Base-by-base conservation (phyloP, 2,329 filamentous ascomycete genomes). In the Penicillium brasilianum region DNA sequence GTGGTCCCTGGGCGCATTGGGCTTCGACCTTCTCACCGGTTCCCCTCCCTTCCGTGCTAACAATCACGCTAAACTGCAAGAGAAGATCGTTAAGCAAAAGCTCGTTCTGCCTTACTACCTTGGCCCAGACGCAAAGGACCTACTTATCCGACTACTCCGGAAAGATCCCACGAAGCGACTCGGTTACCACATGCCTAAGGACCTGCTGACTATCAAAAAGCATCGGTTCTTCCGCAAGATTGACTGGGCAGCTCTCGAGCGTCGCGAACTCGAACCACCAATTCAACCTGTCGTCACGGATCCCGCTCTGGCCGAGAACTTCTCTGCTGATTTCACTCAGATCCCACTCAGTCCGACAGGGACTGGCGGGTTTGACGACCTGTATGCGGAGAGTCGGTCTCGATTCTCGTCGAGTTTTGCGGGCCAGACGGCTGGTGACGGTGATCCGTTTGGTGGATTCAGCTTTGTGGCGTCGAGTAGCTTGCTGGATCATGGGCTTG, bases 211-310 rank as follows among this genome's bases (percentile, higher is more conserved):
- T 0, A 90, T 99, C 80, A 96, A 96, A 83, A 88, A 89, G 65
- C 95, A 99, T 75, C 88, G 95, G 10, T 99, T 99, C 83, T 99
- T 99, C 85, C 88, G 91, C 73, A 95, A 92, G 81, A 96, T 99
- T 72, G 89, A 99, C 80, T 99, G 95, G 95, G 89, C 88, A 78
- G 90, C 88, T 70, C 85, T 99, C 14, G 92, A 90, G 64, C 87
- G 86, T 30, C 86, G 94, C 37, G 92, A 97, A 77, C 69, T 97
- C 50, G 89, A 91, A 69, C 91, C 95, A 0, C 95, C 95, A 0
- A 98, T 99, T 70, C 87, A 90, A 74, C 95, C 95, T 16, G 84
- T 98, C 71, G 94, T 99, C 72, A 98, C 95, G 0, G 93, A 99
- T 72, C 95, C 95, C 0, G 93, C 96, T 76, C 83, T 97, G 49